These are phyloP conservation scores for Knoxia roxburghii DNA, from an alignment of 257 asterid genomes.

Conservation along the genomic window DNA sequence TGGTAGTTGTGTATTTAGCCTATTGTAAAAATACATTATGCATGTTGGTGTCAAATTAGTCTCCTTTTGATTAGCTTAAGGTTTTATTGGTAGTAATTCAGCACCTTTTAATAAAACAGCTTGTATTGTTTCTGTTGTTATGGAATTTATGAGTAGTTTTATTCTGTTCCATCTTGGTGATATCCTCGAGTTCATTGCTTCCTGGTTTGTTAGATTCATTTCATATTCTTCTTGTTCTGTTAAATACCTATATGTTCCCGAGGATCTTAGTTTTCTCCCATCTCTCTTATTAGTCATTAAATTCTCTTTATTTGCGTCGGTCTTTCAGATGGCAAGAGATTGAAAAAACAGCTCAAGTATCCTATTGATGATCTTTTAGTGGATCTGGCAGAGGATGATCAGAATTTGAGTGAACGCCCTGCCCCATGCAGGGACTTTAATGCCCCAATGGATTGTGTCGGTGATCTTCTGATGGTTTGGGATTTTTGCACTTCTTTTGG, in stretches of 20 bases:
- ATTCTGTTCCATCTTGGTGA: no score
- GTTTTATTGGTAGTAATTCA: not conserved
- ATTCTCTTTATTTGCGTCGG: constrained; percentile 9
- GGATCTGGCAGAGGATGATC: constrained; percentile 60
- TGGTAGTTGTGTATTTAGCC: not conserved
- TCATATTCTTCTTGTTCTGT: not conserved
- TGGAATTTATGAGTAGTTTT: not conserved
- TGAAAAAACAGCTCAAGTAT: constrained; percentile 47
- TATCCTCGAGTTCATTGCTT: not conserved
- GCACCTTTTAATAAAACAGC: not conserved
- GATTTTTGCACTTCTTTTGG: constrained; percentile 82
- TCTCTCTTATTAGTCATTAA: not conserved
- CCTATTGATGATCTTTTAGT: constrained; percentile 85
- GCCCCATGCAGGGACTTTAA: constrained; percentile 57
- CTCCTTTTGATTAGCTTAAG: not conserved
- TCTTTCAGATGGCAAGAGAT: constrained; percentile 42
- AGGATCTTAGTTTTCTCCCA: not conserved
- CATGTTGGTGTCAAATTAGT: not conserved
- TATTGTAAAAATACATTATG: not conserved
- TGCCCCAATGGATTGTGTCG: constrained; percentile 77
- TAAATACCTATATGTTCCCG: not conserved
- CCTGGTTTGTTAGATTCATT: not conserved
- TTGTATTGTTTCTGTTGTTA: not conserved
- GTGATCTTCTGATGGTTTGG: constrained; percentile 90
- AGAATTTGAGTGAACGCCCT: constrained; percentile 54